Conservation (phyloP, 495 filamentous ascomycete species). For the Xylaria intraflava region DNA sequence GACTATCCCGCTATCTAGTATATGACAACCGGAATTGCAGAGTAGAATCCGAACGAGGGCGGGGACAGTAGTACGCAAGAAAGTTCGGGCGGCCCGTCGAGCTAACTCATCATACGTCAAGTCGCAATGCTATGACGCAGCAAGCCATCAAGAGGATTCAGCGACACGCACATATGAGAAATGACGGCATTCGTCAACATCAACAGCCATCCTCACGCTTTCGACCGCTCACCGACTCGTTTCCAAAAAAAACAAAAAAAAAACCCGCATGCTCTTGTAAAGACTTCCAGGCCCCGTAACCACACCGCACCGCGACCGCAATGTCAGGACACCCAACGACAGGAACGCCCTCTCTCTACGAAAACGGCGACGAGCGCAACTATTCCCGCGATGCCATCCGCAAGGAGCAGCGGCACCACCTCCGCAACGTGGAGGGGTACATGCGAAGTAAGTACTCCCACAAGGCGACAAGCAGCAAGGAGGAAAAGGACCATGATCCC, state of each 20-base stretch:
- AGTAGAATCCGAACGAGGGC: too few relatives aligned
- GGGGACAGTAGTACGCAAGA: too few relatives aligned
- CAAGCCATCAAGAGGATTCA: too few relatives aligned
- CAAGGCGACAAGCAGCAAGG: too few relatives aligned
- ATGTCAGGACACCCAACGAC: conserved; percentile 8
- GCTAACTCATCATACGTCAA: conserved; percentile 2
- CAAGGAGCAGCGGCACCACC: conserved; percentile 17
- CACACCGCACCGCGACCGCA: background rate
- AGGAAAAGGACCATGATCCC: too few relatives aligned
- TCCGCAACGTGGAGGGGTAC: conserved; percentile 17
- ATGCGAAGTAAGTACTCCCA: conserved; percentile 16
- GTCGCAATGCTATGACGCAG: conserved; percentile 5
- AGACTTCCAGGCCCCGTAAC: too few relatives aligned
- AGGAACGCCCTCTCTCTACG: conserved; percentile 13
- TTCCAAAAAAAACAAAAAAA: too few relatives aligned
- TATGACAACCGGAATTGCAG: too few relatives aligned
- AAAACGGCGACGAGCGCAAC: conserved; percentile 19
- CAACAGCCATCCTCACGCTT: background rate
- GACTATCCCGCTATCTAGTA: too few relatives aligned
- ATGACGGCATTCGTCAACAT: background rate
- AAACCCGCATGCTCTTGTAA: too few relatives aligned
- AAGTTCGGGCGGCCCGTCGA: background rate
- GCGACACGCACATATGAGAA: background rate
- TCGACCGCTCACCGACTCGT: too few relatives aligned
- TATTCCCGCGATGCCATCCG: conserved; percentile 13